phyloP scores from a whole-genome alignment of 805 yeast species.

The Yamadazyma sp. region DNA sequence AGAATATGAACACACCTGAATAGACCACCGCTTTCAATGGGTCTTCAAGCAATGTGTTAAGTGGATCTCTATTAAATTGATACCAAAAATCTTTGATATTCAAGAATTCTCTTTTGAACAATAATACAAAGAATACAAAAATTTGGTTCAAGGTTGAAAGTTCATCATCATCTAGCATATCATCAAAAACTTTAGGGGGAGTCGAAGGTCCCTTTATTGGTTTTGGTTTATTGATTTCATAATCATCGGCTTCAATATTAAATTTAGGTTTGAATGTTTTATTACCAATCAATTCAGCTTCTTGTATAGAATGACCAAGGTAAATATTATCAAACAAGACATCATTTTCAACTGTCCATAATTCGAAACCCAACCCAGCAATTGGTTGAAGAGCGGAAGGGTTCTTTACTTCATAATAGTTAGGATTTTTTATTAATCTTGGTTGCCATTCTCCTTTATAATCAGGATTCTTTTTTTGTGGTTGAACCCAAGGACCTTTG shows the following conservation, averaged over 20 bases:
- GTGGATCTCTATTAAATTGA: conserved; percentile 45
- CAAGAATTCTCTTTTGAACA: conserved; percentile 18
- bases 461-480: conserved; percentile 65
- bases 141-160: conserved; percentile 14
- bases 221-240: conserved; percentile 40
- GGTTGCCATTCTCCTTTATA: conserved; percentile 82
- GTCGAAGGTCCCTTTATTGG: conserved; percentile 38
- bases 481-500: conserved; percentile 77
- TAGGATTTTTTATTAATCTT: conserved; percentile 63
- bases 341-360: conserved; percentile 81
- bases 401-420: conserved; percentile 52
- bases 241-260: conserved; percentile 45
- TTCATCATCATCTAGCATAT: conserved; percentile 21
- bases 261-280: conserved; percentile 59
- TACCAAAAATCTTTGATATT: conserved; percentile 31
- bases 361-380: conserved; percentile 82
- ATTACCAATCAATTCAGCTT: conserved; percentile 84
- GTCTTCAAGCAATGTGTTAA: conserved; percentile 37
- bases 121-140: conserved; percentile 15
- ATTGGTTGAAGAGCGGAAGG: conserved; percentile 66
- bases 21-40: conserved; percentile 53
- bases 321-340: conserved; percentile 81
- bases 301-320: conserved; percentile 77
- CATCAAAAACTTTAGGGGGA: conserved; percentile 44
- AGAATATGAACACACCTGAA: conserved; percentile 38